Base-by-base conservation (phyloP, 192 early-diverging fungal genomes). In the Backusella liffmaniae region DNA sequence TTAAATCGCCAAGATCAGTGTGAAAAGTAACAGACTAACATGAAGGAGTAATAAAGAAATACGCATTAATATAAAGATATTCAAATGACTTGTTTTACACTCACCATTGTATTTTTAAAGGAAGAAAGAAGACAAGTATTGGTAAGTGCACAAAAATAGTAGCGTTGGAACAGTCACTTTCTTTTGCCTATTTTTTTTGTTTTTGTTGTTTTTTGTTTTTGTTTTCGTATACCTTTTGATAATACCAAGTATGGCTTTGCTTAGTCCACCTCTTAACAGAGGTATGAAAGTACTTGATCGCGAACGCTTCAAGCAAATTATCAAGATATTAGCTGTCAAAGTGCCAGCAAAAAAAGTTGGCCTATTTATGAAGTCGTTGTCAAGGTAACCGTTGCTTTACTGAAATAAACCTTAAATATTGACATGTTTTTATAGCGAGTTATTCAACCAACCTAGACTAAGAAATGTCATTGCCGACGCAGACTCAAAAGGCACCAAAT, bases 1-100 rank as follows among this genome's bases (percentile, higher is more conserved):
- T 97, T 36, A 98, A 82, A 86, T 98, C 96, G 26, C 97, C 97
- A 9, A 94, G 85, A 85, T 95, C 94, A 7, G 97, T 98, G 76
- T 97, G 94, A 30, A 98, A 76, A 46, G 96, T 97, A 41, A 98
- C 94, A 46, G 92, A 94, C 92, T 88, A 75, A 16, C 35, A 67
- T 12, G 0, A 18, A 10, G 35, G 29, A 35, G 30, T 15, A 66
- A 66, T 12, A 66, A 34, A 32, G 34, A 16, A 10, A 67, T 35
- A 32, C 13, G n/a, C 7, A 35, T 32, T 32, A 34, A 15, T 10
- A 29, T 29, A 62, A 29, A 62, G 1, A 30, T 12, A 62, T 9
- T 62, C 23, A 29, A 62, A 62, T 62, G 56, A 26, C 26, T 29
- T 30, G 56, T 12, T 32, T 5, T 12, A 3, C 18, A 69, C 67